These are phyloP conservation scores for Dalechampia spathulata DNA, from an alignment of 441 rosid species.

Conservation along the genomic window DNA sequence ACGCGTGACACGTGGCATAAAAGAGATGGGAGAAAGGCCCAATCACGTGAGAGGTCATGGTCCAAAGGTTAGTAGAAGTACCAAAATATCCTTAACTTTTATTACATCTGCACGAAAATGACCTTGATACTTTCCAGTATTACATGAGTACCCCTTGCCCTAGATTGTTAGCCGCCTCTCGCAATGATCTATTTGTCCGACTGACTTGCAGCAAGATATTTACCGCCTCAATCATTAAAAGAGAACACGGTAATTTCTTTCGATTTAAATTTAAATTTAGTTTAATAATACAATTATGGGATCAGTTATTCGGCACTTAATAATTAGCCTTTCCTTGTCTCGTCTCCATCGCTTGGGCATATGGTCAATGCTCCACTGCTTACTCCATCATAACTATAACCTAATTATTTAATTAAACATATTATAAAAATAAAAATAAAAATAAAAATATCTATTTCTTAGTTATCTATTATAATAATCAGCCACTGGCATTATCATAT, in stretches of 20 bases:
- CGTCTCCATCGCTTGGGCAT: background rate
- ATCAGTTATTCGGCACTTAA: too few species aligned
- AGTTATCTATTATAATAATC: too few species aligned
- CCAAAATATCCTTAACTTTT: conserved; percentile 16
- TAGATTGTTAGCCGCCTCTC: background rate
- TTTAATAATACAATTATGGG: too few species aligned
- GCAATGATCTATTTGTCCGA: conserved; percentile 1
- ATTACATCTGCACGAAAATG: conserved; percentile 12
- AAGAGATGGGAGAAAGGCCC: background rate
- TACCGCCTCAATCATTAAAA: background rate
- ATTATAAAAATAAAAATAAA: background rate
- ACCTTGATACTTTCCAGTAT: conserved; percentile 6
- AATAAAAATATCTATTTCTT: too few species aligned
- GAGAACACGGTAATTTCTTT: too few species aligned
- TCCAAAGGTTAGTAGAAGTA: background rate
- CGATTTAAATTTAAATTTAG: too few species aligned
- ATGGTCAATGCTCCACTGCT: background rate
- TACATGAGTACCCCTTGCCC: conserved; percentile 9
- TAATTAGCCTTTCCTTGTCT: background rate
- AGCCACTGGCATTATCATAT: too few species aligned
- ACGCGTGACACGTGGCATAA: conserved; percentile 20
- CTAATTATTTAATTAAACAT: background rate
- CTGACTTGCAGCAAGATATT: background rate
- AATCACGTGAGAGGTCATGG: conserved; percentile 39
- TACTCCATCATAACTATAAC: background rate